phyloP scores from a whole-genome alignment of 345 rosid genomes.

The Mallotus nudiflorus region DNA sequence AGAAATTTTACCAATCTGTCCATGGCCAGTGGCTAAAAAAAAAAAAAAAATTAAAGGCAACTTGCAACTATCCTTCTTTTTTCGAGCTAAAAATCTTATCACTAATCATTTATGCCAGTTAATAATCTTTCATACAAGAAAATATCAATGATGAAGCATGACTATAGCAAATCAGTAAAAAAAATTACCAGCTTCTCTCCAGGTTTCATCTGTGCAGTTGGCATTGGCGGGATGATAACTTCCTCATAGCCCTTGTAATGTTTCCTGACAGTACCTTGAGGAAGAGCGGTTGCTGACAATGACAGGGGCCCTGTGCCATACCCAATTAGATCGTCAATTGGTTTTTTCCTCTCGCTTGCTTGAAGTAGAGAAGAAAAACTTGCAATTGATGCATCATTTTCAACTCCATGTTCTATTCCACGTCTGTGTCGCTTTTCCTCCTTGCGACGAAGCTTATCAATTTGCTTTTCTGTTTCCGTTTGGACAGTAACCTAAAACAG shows the following conservation, averaged over 20 bases:
- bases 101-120: background rate
- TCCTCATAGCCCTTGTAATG: slow-evolving; percentile 91
- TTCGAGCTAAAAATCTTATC: background rate
- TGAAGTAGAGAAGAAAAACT: slow-evolving; percentile 87
- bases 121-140: background rate
- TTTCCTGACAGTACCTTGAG: slow-evolving; percentile 87
- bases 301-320: slow-evolving; percentile 58
- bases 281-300: slow-evolving; percentile 69
- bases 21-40: background rate
- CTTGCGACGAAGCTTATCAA: slow-evolving; percentile 94
- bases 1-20: background rate
- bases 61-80: background rate
- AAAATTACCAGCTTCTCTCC: slow-evolving; percentile 89
- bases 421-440: slow-evolving; percentile 88
- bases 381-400: slow-evolving; percentile 56
- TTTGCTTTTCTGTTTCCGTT: slow-evolving; percentile 82
- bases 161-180: background rate
- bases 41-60: background rate
- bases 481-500: slow-evolving; percentile 82
- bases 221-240: slow-evolving; percentile 84
- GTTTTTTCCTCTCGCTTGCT: slow-evolving; percentile 80
- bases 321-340: slow-evolving; percentile 67
- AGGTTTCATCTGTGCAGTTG: slow-evolving; percentile 85
- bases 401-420: slow-evolving; percentile 66
- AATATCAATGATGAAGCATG: background rate